Conservation (phyloP, 2,329 filamentous ascomycete genomes). For the Curvularia sp. region DNA sequence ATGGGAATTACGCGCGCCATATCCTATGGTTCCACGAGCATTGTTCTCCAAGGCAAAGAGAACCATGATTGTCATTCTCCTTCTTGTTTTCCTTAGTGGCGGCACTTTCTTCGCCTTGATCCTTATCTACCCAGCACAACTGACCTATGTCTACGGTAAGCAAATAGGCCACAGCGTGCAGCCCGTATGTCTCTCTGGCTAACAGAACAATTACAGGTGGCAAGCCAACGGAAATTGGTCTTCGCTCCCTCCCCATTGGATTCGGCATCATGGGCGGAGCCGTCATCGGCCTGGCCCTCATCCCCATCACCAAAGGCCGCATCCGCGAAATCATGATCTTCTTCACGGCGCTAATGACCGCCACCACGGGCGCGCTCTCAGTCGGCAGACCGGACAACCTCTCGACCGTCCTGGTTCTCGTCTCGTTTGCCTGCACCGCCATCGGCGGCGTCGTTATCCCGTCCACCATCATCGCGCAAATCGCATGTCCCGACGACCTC, state of each 20-base stretch:
- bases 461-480: constrained; percentile 71
- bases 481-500: constrained; percentile 73
- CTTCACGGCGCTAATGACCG: constrained; percentile 70
- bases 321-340: constrained; percentile 67
- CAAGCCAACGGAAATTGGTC: constrained; percentile 68
- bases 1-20: constrained; percentile 55
- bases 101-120: constrained; percentile 47
- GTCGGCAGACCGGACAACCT: constrained; percentile 62
- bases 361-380: constrained; percentile 64
- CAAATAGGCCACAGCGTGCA: not conserved
- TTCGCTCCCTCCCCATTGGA: constrained; percentile 70
- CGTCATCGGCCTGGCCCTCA: constrained; percentile 63
- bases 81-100: constrained; percentile 47
- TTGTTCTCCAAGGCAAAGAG: constrained; percentile 42
- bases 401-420: constrained; percentile 61
- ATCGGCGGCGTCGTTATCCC: constrained; percentile 74
- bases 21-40: constrained; percentile 55
- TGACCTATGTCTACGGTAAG: constrained; percentile 47
- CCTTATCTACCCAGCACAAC: constrained; percentile 47
- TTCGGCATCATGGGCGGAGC: constrained; percentile 70
- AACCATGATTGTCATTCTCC: constrained; percentile 42
- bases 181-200: not conserved
- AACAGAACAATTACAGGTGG: constrained; percentile 50
- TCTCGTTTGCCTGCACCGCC: constrained; percentile 68
- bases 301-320: constrained; percentile 65